Percentiles rank a stretch among this genome's conserved stretches.
Evolutionary conservation across 768 basidiomycete species (phyloP).

Genomic region (Lactarius psammicola): DNA sequence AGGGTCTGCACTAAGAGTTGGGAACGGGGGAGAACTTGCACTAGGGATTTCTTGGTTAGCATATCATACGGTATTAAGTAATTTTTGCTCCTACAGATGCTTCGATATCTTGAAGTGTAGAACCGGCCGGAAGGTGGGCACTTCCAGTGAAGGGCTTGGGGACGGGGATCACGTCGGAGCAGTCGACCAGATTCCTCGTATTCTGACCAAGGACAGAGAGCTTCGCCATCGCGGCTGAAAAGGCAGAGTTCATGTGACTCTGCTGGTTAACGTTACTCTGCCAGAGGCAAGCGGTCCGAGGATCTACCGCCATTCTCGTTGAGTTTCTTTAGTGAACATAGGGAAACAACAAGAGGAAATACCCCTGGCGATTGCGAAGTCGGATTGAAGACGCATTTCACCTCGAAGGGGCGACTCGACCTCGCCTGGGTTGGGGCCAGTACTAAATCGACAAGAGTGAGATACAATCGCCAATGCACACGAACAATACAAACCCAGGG

Average conservation of each 20-base stretch:
- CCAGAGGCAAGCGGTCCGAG: slow-evolving; percentile 38
- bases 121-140: slow-evolving; percentile 19
- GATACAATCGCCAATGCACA: not conserved
- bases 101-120: slow-evolving; percentile 2
- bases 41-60: slow-evolving; percentile 12
- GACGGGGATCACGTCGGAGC: slow-evolving; percentile 23
- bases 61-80: not conserved
- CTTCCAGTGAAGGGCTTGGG: slow-evolving; percentile 6
- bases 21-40: slow-evolving; percentile 1
- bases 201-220: slow-evolving; percentile 36
- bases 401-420: slow-evolving; percentile 35
- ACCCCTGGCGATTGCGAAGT: slow-evolving; percentile 34
- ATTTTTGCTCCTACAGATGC: slow-evolving; percentile 1
- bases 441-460: slow-evolving; percentile 17
- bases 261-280: slow-evolving; percentile 37
- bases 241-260: slow-evolving; percentile 31
- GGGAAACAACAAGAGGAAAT: not conserved
- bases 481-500: slow-evolving; percentile 31
- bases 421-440: slow-evolving; percentile 35
- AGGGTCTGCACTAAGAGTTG: slow-evolving; percentile 10
- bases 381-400: slow-evolving; percentile 39
- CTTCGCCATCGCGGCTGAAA: slow-evolving; percentile 35
- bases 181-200: slow-evolving; percentile 26
- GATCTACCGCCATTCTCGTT: slow-evolving; percentile 25
- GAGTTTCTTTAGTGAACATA: not conserved